These are phyloP conservation scores for Curvularia hawaiiensis DNA, from an alignment of 2,329 filamentous ascomycete genomes.

Conservation along the genomic window DNA sequence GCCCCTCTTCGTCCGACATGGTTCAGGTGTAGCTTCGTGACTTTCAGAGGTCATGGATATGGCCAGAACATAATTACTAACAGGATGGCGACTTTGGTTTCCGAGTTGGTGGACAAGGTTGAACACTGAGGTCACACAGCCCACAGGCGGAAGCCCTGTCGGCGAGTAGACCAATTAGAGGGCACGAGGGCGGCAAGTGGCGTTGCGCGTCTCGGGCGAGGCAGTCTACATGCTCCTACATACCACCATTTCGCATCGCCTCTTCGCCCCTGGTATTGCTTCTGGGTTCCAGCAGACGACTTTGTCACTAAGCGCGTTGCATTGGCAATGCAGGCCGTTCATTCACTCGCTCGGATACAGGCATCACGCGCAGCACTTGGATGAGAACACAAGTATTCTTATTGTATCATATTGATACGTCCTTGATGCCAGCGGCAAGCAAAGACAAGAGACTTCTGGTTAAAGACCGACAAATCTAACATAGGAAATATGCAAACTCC, in stretches of 20 bases:
- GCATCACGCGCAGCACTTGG: not conserved
- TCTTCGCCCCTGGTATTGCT: not conserved
- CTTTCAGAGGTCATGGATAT: conserved; percentile 50
- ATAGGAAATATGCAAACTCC: conserved; percentile 11
- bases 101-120: conserved; percentile 6
- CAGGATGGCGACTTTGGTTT: conserved; percentile 19
- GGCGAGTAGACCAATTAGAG: conserved; percentile 10
- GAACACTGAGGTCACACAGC: conserved; percentile 20
- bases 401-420: not conserved
- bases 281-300: not conserved
- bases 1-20: conserved; percentile 34
- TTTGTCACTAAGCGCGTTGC: not conserved
- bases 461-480: not conserved
- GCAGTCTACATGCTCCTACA: conserved; percentile 1
- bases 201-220: not conserved
- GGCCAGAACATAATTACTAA: conserved; percentile 55
- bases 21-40: conserved; percentile 11
- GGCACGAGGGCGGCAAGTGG: conserved; percentile 4
- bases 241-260: not conserved
- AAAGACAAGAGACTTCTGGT: not conserved
- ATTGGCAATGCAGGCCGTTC: not conserved
- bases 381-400: not conserved
- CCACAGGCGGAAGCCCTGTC: conserved; percentile 8
- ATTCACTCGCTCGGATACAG: not conserved
- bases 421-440: not conserved